Evolutionary conservation across 129 eudicot genomes (phyloP).

Genomic region (Heracleum sosnowskyi): DNA sequence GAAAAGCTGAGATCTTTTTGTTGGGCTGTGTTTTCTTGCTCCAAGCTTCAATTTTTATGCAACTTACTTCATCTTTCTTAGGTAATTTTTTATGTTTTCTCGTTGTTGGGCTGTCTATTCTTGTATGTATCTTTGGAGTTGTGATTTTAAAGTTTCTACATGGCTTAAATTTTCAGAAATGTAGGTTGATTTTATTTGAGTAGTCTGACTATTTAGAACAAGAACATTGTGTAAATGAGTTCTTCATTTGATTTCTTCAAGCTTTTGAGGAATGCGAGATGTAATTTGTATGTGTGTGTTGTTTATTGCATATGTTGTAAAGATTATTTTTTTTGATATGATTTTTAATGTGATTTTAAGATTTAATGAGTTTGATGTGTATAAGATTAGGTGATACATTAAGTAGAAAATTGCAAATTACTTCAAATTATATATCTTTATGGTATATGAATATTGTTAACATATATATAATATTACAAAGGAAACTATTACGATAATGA

Average conservation of each 20-base stretch:
- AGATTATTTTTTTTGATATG: too few species aligned
- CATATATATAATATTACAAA: too few species aligned
- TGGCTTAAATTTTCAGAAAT: background rate
- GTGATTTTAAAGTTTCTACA: background rate
- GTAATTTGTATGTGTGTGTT: background rate
- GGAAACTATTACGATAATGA: too few species aligned
- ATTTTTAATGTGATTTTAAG: background rate
- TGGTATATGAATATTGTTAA: too few species aligned
- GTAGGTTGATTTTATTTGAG: background rate
- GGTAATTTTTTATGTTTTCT: background rate
- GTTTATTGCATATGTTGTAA: background rate
- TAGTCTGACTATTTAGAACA: background rate
- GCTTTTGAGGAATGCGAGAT: background rate
- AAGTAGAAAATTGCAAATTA: background rate
- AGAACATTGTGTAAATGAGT: background rate
- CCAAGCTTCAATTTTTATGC: background rate
- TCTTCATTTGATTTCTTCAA: background rate
- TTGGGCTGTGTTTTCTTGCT: background rate
- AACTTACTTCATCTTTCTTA: background rate
- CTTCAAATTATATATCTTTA: background rate
- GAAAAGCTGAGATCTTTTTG: background rate
- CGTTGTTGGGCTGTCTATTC: background rate
- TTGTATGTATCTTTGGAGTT: background rate
- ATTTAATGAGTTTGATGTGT: background rate
- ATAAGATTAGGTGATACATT: background rate